These are phyloP conservation scores for Magnusiomyces ingens DNA, from an alignment of 1,139 yeast species.

Conservation along the genomic window DNA sequence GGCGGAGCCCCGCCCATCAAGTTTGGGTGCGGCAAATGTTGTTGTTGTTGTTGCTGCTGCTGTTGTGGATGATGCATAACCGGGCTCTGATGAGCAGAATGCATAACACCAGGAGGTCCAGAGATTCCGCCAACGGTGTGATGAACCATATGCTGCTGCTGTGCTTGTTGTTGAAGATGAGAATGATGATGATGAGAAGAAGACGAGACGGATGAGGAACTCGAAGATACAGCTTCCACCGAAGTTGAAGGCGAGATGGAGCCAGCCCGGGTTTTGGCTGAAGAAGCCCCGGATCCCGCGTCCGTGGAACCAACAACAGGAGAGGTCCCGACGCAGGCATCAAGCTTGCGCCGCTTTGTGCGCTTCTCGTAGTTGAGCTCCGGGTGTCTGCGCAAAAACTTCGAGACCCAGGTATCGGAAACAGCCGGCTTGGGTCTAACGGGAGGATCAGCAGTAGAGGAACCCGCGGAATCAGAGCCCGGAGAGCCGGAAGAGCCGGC, in stretches of 20 bases:
- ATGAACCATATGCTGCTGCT: not conserved
- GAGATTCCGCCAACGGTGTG: too few relatives aligned
- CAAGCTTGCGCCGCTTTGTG: not conserved
- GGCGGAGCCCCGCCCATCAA: too few relatives aligned
- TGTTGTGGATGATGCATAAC: not conserved
- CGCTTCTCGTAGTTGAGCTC: conserved; percentile 8
- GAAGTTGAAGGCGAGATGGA: not conserved
- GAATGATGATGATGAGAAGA: not conserved
- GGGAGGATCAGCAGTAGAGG: not conserved
- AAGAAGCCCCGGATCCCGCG: not conserved
- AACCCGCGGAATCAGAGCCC: not conserved
- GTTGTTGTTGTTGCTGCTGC: conserved; percentile 1
- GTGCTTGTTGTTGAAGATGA: not conserved
- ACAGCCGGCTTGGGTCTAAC: conserved; percentile 2
- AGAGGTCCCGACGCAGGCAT: not conserved
- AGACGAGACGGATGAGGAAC: not conserved
- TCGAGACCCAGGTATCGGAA: conserved; percentile 11
- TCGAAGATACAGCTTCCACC: not conserved
- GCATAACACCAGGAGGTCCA: too few relatives aligned
- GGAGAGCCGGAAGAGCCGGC: not conserved
- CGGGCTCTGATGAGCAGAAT: too few relatives aligned
- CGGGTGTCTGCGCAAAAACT: conserved; percentile 11
- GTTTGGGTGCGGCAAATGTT: not conserved
- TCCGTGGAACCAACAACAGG: not conserved
- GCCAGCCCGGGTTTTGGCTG: not conserved